Conservation (phyloP, 1,284 basidiomycete genomes). For the Puccinia horiana region DNA sequence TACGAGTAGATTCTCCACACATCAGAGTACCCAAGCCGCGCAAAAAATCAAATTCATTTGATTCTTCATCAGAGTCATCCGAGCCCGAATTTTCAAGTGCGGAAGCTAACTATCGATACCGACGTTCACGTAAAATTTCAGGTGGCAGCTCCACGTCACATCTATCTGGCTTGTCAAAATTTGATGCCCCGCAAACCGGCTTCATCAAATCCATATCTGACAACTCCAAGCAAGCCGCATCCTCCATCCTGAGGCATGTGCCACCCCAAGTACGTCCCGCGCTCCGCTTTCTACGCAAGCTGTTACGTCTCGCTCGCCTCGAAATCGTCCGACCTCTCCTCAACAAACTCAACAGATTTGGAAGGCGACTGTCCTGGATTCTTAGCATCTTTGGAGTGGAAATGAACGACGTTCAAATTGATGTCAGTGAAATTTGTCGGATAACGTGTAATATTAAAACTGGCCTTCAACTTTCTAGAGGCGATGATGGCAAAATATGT, state of each 20-base stretch:
- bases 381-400: constrained; percentile 45
- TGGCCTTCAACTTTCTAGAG: constrained; percentile 42
- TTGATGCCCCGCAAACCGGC: not conserved
- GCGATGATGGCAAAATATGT: constrained; percentile 39
- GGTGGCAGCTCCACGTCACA: constrained; percentile 27
- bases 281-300: constrained; percentile 31
- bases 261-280: constrained; percentile 27
- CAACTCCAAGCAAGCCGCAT: not conserved
- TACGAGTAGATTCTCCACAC: constrained; percentile 24
- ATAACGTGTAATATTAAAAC: constrained; percentile 35
- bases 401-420: constrained; percentile 32
- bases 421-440: constrained; percentile 37
- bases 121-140: constrained; percentile 23
- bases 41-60: not conserved
- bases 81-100: constrained; percentile 24
- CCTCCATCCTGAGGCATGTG: constrained; percentile 8
- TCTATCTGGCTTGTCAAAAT: constrained; percentile 1
- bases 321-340: constrained; percentile 38
- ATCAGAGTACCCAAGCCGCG: constrained; percentile 45
- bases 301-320: constrained; percentile 27
- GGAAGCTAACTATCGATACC: constrained; percentile 28
- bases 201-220: not conserved
- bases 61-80: constrained; percentile 26
- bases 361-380: constrained; percentile 41
- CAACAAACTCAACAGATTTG: constrained; percentile 38